Evolutionary conservation across 306 rosid genomes (phyloP), one percentile per base, ranked within the genome.

Genomic region (Cucurbita pepo): DNA sequence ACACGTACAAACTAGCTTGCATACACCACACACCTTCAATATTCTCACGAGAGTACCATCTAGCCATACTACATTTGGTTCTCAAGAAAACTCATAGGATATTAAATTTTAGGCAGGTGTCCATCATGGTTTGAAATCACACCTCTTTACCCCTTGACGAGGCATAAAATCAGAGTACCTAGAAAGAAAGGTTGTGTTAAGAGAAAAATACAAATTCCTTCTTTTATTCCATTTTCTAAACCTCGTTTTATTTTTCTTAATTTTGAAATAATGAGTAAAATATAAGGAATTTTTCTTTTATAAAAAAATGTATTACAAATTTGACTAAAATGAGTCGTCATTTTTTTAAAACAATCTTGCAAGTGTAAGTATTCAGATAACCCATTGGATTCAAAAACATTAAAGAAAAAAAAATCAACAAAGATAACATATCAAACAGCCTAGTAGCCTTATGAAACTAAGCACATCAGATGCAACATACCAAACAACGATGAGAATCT

Each of bases 401-500:
- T 8, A 19, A 7, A 9, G 34, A 4, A 25, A 13, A 12, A 12
- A 59, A 34, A 43, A 63, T 2, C 34, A 30, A 30, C 34, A 64
- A n/a, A 18, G 4, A 41, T 40, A 18, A 5, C 4, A 64, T 18
- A 41, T 41, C 53, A 43, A 64, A 19, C 37, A 41, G 52, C 52
- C 53, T 3, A 69, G 57, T 25, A 69, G 73, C 7, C 38, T 45
- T 48, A 51, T 8, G 59, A 69, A 51, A 69, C 25, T 69, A 12
- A 30, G 8, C 34, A 25, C 51, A 45, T 37, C n/a, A 55, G 19
- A 44, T 56, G 43, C 6, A 48, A 63, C 88, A 75, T 86, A 95
- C 99, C 95, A 95, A 82, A 79, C 95, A 89, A 71, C 97, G 80
- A 77, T 91, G 96, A 25, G 97, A 86, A 80, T 91, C 97, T 76